These are phyloP conservation scores for Neurospora hispaniola DNA, from an alignment of 495 filamentous ascomycete genomes.

Conservation along the genomic window DNA sequence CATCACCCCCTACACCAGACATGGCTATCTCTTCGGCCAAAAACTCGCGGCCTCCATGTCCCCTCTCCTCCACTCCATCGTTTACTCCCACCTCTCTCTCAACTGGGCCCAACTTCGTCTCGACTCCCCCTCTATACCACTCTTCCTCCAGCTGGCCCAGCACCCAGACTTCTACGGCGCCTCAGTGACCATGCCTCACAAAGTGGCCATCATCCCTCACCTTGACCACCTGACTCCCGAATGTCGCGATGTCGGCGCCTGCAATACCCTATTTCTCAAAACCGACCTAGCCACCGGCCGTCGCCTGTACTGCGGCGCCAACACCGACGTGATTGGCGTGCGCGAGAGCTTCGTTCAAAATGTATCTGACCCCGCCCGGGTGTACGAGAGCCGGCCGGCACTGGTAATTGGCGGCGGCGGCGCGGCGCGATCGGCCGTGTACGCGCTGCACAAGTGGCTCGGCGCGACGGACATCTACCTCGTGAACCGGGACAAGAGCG, in stretches of 20 bases:
- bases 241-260: constrained; percentile 55
- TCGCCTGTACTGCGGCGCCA: constrained; percentile 50
- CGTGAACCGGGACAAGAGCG: constrained; percentile 52
- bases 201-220: constrained; percentile 56
- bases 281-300: constrained; percentile 26
- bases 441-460: constrained; percentile 56
- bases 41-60: constrained; percentile 55
- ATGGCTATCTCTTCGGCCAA: constrained; percentile 46
- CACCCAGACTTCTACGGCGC: constrained; percentile 34
- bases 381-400: constrained; percentile 45
- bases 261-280: constrained; percentile 62
- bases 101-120: constrained; percentile 52
- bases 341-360: constrained; percentile 58
- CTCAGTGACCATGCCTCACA: constrained; percentile 67
- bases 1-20: constrained; percentile 30
- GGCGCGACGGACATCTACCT: constrained; percentile 56
- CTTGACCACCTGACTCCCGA: constrained; percentile 60
- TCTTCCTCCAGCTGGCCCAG: constrained; percentile 21
- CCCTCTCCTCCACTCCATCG: constrained; percentile 54
- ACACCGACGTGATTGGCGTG: constrained; percentile 67
- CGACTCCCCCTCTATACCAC: constrained; percentile 40
- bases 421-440: constrained; percentile 58
- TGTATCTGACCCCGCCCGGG: constrained; percentile 17
- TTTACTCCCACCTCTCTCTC: constrained; percentile 48
- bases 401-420: constrained; percentile 58